These are phyloP conservation scores for Leucocoprinus birnbaumii DNA, from an alignment of 768 basidiomycete genomes.

Conservation along the genomic window DNA sequence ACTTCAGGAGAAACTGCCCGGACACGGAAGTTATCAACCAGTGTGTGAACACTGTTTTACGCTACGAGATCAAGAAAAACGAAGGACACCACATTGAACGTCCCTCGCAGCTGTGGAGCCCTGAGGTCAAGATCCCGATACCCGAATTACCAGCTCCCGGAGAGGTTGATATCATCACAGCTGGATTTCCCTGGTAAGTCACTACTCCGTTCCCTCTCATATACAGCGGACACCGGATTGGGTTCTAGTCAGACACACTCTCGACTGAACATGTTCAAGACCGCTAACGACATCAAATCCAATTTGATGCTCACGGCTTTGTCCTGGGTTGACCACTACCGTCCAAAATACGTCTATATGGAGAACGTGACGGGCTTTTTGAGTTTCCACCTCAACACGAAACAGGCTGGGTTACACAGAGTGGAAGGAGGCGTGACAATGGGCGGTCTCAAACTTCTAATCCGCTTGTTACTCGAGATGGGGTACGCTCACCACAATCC, in stretches of 20 bases:
- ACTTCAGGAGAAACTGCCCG: conserved; percentile 48
- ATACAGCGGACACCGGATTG: not conserved
- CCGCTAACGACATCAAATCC: conserved; percentile 64
- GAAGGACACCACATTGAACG: conserved; percentile 35
- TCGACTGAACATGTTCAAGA: conserved; percentile 65
- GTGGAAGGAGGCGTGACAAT: conserved; percentile 64
- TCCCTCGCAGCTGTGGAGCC: conserved; percentile 37
- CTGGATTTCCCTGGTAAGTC: conserved; percentile 75
- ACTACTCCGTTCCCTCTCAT: not conserved
- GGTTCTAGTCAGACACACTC: conserved; percentile 68
- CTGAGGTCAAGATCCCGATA: conserved; percentile 26
- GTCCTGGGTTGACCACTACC: conserved; percentile 46
- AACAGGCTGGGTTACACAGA: conserved; percentile 37
- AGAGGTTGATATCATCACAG: conserved; percentile 58
- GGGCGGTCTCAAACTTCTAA: conserved; percentile 71
- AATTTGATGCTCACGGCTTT: conserved; percentile 63
- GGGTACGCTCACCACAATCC: conserved; percentile 38
- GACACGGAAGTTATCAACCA: conserved; percentile 61
- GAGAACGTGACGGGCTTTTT: conserved; percentile 58
- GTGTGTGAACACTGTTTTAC: conserved; percentile 63
- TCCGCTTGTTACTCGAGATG: conserved; percentile 61
- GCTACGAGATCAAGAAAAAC: conserved; percentile 53
- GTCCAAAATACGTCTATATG: conserved; percentile 40
- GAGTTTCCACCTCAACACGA: conserved; percentile 36
- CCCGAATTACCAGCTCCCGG: conserved; percentile 47